Evolutionary conservation across 306 rosid species (phyloP).

Genomic region (Castanea mollissima): DNA sequence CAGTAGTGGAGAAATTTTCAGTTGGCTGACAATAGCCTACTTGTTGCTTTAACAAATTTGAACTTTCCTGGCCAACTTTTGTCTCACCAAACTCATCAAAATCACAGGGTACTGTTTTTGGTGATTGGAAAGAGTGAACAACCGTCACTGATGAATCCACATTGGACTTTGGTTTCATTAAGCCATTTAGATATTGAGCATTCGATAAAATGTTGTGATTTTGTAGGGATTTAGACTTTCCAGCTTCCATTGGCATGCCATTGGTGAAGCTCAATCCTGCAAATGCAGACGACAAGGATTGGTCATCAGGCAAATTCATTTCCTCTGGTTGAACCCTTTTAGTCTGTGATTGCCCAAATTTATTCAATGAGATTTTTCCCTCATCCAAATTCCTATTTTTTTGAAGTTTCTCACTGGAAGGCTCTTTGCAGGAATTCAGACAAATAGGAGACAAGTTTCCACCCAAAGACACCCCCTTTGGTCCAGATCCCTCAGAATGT

Average conservation of each 20-base stretch:
- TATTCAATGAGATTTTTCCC: slow-evolving; percentile 32
- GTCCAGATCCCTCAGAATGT: slow-evolving; percentile 28
- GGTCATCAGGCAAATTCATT: slow-evolving; percentile 28
- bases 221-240: slow-evolving; percentile 15
- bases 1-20: slow-evolving; percentile 22
- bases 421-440: slow-evolving; percentile 23
- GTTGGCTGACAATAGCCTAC: slow-evolving; percentile 12
- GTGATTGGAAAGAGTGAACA: slow-evolving; percentile 25
- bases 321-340: slow-evolving; percentile 29
- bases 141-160: slow-evolving; percentile 21
- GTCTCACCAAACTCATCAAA: slow-evolving; percentile 22
- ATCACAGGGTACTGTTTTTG: slow-evolving; percentile 23
- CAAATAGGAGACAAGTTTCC: slow-evolving; percentile 20
- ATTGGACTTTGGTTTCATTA: slow-evolving; percentile 11
- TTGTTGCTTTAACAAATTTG: slow-evolving; percentile 26
- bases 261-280: slow-evolving; percentile 31
- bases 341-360: slow-evolving; percentile 16
- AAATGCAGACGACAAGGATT: slow-evolving; percentile 43
- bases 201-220: slow-evolving; percentile 10
- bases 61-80: slow-evolving; percentile 30
- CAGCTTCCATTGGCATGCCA: slow-evolving; percentile 1
- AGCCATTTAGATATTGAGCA: slow-evolving; percentile 16
- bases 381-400: slow-evolving; percentile 30
- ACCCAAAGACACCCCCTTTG: slow-evolving; percentile 11
- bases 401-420: slow-evolving; percentile 20